These are phyloP conservation scores for Fusarium sp. DNA, from an alignment of 2,329 filamentous ascomycete species.

Conservation along the genomic window DNA sequence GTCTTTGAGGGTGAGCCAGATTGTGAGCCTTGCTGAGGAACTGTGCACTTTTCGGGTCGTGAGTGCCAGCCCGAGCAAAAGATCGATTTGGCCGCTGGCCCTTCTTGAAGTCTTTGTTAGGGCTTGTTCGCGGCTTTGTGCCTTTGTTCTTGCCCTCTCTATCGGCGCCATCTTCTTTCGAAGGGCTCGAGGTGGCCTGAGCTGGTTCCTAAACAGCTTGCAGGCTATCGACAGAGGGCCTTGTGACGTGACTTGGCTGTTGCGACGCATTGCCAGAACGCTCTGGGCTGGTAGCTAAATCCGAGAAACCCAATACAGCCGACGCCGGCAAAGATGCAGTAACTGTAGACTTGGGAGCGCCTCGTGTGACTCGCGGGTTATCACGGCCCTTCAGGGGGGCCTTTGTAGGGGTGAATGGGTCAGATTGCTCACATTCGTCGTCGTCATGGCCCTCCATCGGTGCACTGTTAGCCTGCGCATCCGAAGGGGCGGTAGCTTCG, in stretches of 20 bases:
- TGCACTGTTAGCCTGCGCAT: conserved; percentile 2
- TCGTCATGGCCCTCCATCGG: neutral
- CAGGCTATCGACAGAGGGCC: conserved; percentile 16
- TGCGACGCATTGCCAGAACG: conserved; percentile 1
- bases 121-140: conserved; percentile 1
- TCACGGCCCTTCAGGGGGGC: conserved; percentile 11
- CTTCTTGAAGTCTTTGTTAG: conserved; percentile 11
- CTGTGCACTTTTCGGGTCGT: conserved; percentile 3
- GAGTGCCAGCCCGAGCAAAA: neutral
- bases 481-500: neutral
- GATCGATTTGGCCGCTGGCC: conserved; percentile 3
- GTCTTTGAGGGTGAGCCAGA: neutral
- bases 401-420: conserved; percentile 36
- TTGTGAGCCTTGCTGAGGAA: neutral
- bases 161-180: conserved; percentile 5
- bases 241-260: neutral
- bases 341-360: conserved; percentile 10
- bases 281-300: conserved; percentile 17
- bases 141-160: conserved; percentile 7
- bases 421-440: conserved; percentile 14
- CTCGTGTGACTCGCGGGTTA: conserved; percentile 25
- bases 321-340: conserved; percentile 41
- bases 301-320: conserved; percentile 28
- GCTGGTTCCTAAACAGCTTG: conserved; percentile 39
- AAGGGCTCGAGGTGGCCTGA: conserved; percentile 14